Evolutionary conservation across 2,329 filamentous ascomycete genomes (phyloP).

Genomic region (Basipetospora chlamydospora): DNA sequence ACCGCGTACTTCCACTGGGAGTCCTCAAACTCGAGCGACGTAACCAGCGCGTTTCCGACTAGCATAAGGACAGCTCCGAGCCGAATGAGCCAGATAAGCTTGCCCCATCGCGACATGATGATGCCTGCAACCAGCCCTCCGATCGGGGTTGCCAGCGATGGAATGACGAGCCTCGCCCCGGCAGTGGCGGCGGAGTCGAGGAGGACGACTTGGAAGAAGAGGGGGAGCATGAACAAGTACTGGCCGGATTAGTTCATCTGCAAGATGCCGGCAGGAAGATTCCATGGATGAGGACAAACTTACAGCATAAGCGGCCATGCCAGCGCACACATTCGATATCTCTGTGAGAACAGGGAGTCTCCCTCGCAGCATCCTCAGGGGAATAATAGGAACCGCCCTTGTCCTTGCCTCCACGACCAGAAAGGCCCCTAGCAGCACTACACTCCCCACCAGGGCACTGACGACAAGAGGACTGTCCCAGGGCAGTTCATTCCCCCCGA

Average conservation of each 20-base stretch:
- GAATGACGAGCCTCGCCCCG: constrained; percentile 44
- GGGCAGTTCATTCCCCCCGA: constrained; percentile 40
- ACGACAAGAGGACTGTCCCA: constrained; percentile 35
- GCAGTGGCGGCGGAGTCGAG: constrained; percentile 42
- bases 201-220: constrained; percentile 55
- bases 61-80: constrained; percentile 35
- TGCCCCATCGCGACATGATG: constrained; percentile 42
- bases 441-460: constrained; percentile 24
- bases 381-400: constrained; percentile 42
- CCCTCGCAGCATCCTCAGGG: constrained; percentile 37
- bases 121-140: constrained; percentile 42
- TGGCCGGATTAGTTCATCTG: no score
- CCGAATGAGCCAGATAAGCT: constrained; percentile 35
- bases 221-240: constrained; percentile 47
- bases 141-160: constrained; percentile 43
- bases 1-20: constrained; percentile 38
- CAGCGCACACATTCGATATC: constrained; percentile 36
- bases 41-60: constrained; percentile 36
- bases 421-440: constrained; percentile 26
- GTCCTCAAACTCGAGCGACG: constrained; percentile 33
- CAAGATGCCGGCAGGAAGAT: no score
- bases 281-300: background rate
- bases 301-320: constrained; percentile 30
- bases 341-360: constrained; percentile 36
- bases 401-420: constrained; percentile 29